Base-by-base conservation (phyloP, 331 rosid genomes). In the Quercus tomentella region DNA sequence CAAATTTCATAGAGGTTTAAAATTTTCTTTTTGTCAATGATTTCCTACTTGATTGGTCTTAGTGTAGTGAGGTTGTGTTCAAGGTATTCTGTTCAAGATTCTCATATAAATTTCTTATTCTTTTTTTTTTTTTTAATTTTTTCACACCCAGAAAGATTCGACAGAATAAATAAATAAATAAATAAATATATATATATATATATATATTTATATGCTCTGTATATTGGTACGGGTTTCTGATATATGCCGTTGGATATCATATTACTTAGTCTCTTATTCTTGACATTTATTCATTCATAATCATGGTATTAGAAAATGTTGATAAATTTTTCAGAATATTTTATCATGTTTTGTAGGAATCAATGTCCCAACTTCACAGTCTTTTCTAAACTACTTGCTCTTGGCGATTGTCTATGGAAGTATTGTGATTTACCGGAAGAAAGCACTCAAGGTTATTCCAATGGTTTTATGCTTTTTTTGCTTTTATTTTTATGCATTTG, bases 331-430 rank as follows among this genome's bases (percentile, higher is more conserved):
- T 63, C 18, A 1, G 68, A 72, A 57, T 60, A 28, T 81, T 73
- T 5, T 65, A 22, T 73, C 20, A 17, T 4, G 60, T 72, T 76
- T 81, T 73, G 57, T 71, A 93, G 98, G 94, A 82, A 90, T 92
- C 25, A 81, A 92, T 83, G 98, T 91, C 41, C 94, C 98, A 73
- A 94, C 98, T 73, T 92, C 98, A n/a, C 97, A 94, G 82, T 92
- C 98, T 0, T 90, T 94, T 78, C 83, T 92, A 10, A 92, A 92
- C 84, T 94, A 94, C 75, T 90, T 90, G 49, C 82, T 94, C 72
- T 79, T 94, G 91, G 90, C 87, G 25, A 58, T 94, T 81, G 77
- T 90, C 74, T 94, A 91, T 76, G 98, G 94, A 76, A 63, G 74
- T 61, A 74, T 87, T 77, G 12, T 92, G 83, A 65, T 90, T 57